These are phyloP conservation scores for Pezizomycotina sp. DNA, from an alignment of 2,329 filamentous ascomycete genomes.

Conservation along the genomic window DNA sequence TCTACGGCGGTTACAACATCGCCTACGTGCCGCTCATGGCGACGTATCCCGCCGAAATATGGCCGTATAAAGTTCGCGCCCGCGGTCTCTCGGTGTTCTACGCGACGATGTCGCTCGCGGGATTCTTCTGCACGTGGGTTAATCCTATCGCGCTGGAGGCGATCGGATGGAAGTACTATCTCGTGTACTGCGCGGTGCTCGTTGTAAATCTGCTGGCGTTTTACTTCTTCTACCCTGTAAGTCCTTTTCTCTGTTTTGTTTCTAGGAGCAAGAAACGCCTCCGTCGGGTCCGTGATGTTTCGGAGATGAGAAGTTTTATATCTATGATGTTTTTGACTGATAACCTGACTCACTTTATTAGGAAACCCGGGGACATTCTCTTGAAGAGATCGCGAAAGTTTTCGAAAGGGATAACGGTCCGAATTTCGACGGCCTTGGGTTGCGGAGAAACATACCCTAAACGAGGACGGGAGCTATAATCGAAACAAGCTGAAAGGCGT, in stretches of 20 bases:
- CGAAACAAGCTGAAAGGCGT: too few species aligned
- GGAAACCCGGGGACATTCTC: slow-evolving; percentile 32
- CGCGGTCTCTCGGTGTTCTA: slow-evolving; percentile 33
- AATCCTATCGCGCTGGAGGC: slow-evolving; percentile 34
- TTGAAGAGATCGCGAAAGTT: slow-evolving; percentile 34
- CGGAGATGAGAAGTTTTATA: too few species aligned
- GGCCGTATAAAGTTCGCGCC: slow-evolving; percentile 34
- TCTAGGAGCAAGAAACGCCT: too few species aligned
- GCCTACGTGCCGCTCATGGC: slow-evolving; percentile 33
- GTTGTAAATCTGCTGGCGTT: slow-evolving; percentile 31
- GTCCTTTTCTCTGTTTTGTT: too few species aligned
- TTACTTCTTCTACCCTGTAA: slow-evolving; percentile 35
- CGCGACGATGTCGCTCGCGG: slow-evolving; percentile 32
- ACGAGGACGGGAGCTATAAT: too few species aligned
- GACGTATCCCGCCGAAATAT: slow-evolving; percentile 34
- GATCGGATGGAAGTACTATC: slow-evolving; percentile 33
- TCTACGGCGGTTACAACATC: slow-evolving; percentile 29
- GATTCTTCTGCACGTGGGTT: slow-evolving; percentile 36
- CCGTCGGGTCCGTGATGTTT: too few species aligned
- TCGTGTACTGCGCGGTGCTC: slow-evolving; percentile 33
- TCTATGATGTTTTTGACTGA: too few species aligned
- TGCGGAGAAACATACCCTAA: too few species aligned
- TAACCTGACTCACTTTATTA: too few species aligned
- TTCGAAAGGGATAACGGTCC: slow-evolving; percentile 35
- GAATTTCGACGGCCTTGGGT: too few species aligned